Percentiles rank a stretch among this genome's conserved stretches.
These are phyloP conservation scores for Kockovaella imperatae DNA, from an alignment of 768 basidiomycete genomes.

Conservation along the genomic window DNA sequence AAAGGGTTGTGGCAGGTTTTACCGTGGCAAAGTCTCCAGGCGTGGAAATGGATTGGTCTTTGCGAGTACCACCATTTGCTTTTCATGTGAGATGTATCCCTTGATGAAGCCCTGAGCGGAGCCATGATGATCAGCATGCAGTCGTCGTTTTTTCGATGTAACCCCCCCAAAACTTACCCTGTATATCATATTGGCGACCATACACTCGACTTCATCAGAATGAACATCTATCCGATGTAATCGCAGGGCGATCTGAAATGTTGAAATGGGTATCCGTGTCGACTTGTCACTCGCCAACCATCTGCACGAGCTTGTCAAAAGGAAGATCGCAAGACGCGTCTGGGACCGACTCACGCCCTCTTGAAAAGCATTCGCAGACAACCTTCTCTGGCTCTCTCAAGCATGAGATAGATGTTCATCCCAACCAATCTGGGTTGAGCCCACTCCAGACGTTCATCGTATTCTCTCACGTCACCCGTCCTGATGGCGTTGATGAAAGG, in stretches of 20 bases:
- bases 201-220: conserved; percentile 80
- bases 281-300: conserved; percentile 70
- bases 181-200: conserved; percentile 91
- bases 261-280: conserved; percentile 68
- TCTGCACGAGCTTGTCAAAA: conserved; percentile 46
- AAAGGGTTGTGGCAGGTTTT: not conserved
- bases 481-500: conserved; percentile 77
- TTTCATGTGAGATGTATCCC: conserved; percentile 94
- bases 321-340: not conserved
- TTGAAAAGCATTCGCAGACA: conserved; percentile 72
- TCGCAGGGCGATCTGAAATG: conserved; percentile 69
- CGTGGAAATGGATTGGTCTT: conserved; percentile 72
- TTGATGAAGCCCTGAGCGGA: conserved; percentile 75
- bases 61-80: conserved; percentile 85
- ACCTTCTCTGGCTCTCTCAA: conserved; percentile 81
- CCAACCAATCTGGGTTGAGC: conserved; percentile 69
- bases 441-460: conserved; percentile 65
- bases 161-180: conserved; percentile 47
- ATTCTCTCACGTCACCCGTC: conserved; percentile 66
- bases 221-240: conserved; percentile 62
- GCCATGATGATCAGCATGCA: not conserved
- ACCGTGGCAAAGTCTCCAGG: conserved; percentile 39
- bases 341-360: conserved; percentile 45
- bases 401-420: conserved; percentile 72
- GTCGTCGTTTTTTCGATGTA: not conserved